These are phyloP conservation scores for Cavenderia fasciculata DNA, from an alignment of 78 protist genomes.

Conservation along the genomic window DNA sequence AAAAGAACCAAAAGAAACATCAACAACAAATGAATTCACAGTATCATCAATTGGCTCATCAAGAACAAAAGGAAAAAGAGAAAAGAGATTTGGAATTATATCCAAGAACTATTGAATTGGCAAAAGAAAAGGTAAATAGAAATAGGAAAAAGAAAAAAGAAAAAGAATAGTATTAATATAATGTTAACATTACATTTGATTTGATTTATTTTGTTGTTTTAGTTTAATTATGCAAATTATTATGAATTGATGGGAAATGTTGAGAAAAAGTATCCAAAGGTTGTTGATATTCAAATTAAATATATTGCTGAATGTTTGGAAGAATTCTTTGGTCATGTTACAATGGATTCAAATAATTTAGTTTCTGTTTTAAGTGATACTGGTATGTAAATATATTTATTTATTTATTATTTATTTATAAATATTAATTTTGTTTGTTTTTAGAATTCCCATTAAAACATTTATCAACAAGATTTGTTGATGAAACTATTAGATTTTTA, in stretches of 20 bases:
- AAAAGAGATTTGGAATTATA: background rate
- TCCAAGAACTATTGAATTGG: background rate
- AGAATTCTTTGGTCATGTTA: constrained; percentile 37
- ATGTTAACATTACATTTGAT: no score
- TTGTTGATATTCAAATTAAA: constrained; percentile 39
- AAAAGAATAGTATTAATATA: background rate
- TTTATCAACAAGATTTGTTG: constrained; percentile 24
- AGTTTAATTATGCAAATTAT: constrained; percentile 37
- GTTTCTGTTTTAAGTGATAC: background rate
- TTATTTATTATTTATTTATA: background rate
- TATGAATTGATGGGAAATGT: constrained; percentile 17
- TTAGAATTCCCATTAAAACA: constrained; percentile 25
- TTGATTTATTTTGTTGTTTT: background rate
- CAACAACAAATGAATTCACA: background rate
- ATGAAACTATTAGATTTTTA: constrained; percentile 40
- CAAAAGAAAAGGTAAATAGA: constrained; percentile 14
- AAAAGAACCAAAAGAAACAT: background rate
- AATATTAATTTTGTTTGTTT: no score
- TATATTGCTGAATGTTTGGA: constrained; percentile 46
- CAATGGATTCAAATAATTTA: constrained; percentile 1
- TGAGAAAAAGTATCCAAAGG: constrained; percentile 32
- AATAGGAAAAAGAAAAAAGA: background rate
- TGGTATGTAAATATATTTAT: background rate
- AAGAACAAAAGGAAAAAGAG: background rate
- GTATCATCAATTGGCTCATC: no score